Conservation (phyloP, 768 basidiomycete species). For the Trametopsis cervina region DNA sequence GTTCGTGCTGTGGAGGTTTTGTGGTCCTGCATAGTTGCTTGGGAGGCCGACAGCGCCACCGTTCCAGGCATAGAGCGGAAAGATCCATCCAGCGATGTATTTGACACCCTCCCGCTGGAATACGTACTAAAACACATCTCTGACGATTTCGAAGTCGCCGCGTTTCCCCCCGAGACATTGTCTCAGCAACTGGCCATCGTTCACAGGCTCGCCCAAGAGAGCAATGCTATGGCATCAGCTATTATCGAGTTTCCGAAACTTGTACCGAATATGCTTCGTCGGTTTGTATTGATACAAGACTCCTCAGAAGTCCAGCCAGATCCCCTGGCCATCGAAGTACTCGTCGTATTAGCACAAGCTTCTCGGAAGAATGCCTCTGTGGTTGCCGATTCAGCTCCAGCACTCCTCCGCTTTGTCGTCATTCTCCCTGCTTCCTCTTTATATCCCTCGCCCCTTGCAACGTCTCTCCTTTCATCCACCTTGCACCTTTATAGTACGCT, state of each 20-base stretch:
- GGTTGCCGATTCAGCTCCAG: slow-evolving; percentile 50
- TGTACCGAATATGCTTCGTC: slow-evolving; percentile 41
- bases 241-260: slow-evolving; percentile 49
- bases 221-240: slow-evolving; percentile 40
- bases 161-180: slow-evolving; percentile 41
- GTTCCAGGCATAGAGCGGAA: slow-evolving; percentile 43
- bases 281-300: slow-evolving; percentile 51
- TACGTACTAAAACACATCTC: slow-evolving; percentile 47
- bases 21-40: slow-evolving; percentile 70
- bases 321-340: slow-evolving; percentile 47
- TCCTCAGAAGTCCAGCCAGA: slow-evolving; percentile 30
- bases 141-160: slow-evolving; percentile 31
- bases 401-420: slow-evolving; percentile 67
- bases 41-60: slow-evolving; percentile 35
- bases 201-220: slow-evolving; percentile 55
- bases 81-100: slow-evolving; percentile 16
- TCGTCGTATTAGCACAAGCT: slow-evolving; percentile 50
- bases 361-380: slow-evolving; percentile 62
- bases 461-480: slow-evolving; percentile 44
- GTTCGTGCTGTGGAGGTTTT: slow-evolving; percentile 62
- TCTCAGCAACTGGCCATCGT: slow-evolving; percentile 52
- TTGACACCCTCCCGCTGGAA: slow-evolving; percentile 33
- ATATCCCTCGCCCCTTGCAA: slow-evolving; percentile 31
- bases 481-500: slow-evolving; percentile 59
- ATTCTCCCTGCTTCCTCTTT: slow-evolving; percentile 41